Base-by-base conservation (phyloP, 2,329 filamentous ascomycete species). In the Microcyclosporella mali region DNA sequence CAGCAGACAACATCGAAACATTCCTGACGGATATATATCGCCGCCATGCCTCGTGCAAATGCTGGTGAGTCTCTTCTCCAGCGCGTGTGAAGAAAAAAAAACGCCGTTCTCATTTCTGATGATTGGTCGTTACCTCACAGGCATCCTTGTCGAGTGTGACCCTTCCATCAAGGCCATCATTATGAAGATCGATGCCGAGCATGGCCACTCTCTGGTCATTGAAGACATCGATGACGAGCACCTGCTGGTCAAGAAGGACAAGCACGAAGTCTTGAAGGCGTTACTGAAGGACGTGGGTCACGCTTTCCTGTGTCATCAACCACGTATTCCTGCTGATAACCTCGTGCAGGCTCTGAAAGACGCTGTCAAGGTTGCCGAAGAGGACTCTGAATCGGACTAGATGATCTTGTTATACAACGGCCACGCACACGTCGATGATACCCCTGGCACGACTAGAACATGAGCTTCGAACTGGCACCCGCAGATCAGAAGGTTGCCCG, bases 81-180 rank as follows among this genome's bases (percentile, higher is more conserved):
- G 9, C 21, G 9, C 21, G n/a, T n/a, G n/a, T 25, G 21, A 25
- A 25, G 6, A 25, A n/a, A n/a, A n/a, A n/a, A n/a, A n/a, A n/a
- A n/a, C n/a, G n/a, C n/a, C 9, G 21, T 25, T 9, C 6, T 9
- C 6, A 25, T 6, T 25, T 9, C 9, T 25, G 9, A 4, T 25
- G 21, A 25, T 9, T 9, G 21, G 21, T 6, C 21, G 21, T 25
- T 25, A 25, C 21, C 21, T 25, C 15, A 11, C 28, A 63, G 85
- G 85, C 49, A 81, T 86, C 19, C 75, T 90, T 51, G 80, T 90
- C 65, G 79, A 88, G 65, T 88, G 84, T 66, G 85, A 90, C 62
- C 82, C 85, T n/a, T 86, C 84, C 33, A 88, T 90, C 74, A 89
- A 88, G 67, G 84, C 85, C 50, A 88, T 89, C 70, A 83, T 90